phyloP scores from a whole-genome alignment of 139 green algal species.

The Haematococcus lacustris region DNA sequence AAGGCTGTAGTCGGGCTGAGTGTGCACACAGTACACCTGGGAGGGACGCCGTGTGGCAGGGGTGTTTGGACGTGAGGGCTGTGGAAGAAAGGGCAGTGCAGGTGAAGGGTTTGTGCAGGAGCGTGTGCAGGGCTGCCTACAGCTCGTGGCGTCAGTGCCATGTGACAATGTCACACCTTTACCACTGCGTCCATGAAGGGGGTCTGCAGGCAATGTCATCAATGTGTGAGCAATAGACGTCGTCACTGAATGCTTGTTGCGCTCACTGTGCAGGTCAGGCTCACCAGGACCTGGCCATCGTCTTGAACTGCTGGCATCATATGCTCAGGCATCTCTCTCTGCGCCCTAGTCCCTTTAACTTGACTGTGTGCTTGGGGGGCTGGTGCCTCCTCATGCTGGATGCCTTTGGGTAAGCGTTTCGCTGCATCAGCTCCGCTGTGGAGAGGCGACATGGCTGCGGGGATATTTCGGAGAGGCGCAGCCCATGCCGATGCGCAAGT shows the following conservation, averaged over 20 bases:
- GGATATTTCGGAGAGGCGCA: too few relatives aligned
- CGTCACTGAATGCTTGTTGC: background rate
- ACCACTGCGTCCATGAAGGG: constrained; percentile 45
- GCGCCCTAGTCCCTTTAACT: background rate
- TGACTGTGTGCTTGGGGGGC: background rate
- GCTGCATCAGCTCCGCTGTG: too few relatives aligned
- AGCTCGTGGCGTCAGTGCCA: background rate
- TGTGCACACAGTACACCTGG: constrained; percentile 47
- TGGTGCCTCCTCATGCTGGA: too few relatives aligned
- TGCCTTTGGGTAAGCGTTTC: too few relatives aligned
- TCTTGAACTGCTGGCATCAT: background rate
- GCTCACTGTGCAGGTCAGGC: background rate
- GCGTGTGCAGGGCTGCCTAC: background rate
- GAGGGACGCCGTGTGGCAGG: background rate
- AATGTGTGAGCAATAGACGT: too few relatives aligned
- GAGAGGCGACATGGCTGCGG: too few relatives aligned
- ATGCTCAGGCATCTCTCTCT: background rate
- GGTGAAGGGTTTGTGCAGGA: background rate
- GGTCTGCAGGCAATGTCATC: constrained; percentile 14
- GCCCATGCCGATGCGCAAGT: too few relatives aligned
- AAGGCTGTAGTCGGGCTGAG: constrained; percentile 91
- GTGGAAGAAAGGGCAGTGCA: background rate
- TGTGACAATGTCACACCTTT: constrained; percentile 40
- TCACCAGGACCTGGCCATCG: background rate
- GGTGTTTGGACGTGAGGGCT: background rate